Conservation (phyloP, 2,329 filamentous ascomycete species). For the Sclerotinia minor region DNA sequence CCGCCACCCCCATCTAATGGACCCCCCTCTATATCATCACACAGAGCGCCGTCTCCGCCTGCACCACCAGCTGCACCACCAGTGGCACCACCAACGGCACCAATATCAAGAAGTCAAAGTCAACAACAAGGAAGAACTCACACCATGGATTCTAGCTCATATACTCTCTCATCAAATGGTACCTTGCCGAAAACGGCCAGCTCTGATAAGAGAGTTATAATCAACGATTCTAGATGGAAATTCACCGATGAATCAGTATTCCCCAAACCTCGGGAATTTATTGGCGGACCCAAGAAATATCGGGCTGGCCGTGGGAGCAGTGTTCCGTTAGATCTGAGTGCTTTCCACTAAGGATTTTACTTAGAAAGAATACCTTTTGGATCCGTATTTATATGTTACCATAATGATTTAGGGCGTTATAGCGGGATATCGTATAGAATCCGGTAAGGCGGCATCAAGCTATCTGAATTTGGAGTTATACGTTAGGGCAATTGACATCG, state of each 20-base stretch:
- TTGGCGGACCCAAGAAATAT: slow-evolving; percentile 74
- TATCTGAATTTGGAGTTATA: slow-evolving; percentile 17
- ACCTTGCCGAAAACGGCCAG: slow-evolving; percentile 50
- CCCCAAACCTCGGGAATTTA: slow-evolving; percentile 81
- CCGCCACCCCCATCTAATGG: slow-evolving; percentile 44
- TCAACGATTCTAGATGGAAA: slow-evolving; percentile 80
- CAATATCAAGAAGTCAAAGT: slow-evolving; percentile 44
- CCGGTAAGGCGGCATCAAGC: slow-evolving; percentile 19
- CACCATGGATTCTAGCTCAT: slow-evolving; percentile 73
- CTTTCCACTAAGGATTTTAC: slow-evolving; percentile 39
- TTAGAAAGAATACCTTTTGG: slow-evolving; percentile 7
- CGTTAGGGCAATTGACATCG: not conserved
- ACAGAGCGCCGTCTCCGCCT: slow-evolving; percentile 44
- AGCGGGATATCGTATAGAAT: slow-evolving; percentile 20
- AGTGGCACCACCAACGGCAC: slow-evolving; percentile 40
- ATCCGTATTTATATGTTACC: slow-evolving; percentile 18
- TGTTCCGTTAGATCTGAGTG: slow-evolving; percentile 81
- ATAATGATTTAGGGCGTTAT: slow-evolving; percentile 26
- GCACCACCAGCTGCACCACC: slow-evolving; percentile 37
- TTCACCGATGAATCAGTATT: slow-evolving; percentile 81
- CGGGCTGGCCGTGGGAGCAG: slow-evolving; percentile 89
- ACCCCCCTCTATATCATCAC: slow-evolving; percentile 42
- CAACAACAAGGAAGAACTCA: slow-evolving; percentile 52
- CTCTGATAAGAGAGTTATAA: slow-evolving; percentile 51
- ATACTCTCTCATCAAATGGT: slow-evolving; percentile 70